Percentiles rank a stretch among this genome's conserved stretches.
Conservation (phyloP, 2,329 filamentous ascomycete genomes). For the Cladosporium colombiae region DNA sequence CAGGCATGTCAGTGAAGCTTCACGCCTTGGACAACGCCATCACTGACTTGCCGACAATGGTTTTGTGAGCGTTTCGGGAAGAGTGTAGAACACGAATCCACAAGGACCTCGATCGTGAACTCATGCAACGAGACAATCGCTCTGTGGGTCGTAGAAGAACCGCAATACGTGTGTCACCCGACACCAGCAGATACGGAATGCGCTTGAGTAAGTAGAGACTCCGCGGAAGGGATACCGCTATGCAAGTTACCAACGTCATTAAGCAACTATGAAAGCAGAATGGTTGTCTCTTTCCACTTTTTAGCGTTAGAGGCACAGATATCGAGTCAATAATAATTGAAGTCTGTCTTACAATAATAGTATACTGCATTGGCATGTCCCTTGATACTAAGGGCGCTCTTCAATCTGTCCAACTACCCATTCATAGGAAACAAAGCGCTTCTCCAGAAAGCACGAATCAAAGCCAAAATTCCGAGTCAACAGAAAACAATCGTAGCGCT, state of each 20-base stretch:
- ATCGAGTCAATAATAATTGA: neutral
- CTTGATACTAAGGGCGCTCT: neutral
- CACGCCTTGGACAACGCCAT: neutral
- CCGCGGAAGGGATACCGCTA: neutral
- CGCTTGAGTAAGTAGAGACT: neutral
- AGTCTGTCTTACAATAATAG: neutral
- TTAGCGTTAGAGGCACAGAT: neutral
- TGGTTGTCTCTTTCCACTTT: neutral
- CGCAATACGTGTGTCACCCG: neutral
- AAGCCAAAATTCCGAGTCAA: neutral
- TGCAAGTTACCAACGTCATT: neutral
- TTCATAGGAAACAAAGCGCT: neutral
- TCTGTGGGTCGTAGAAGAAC: neutral
- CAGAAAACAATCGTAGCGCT: neutral
- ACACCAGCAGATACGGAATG: neutral
- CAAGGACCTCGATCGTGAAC: neutral
- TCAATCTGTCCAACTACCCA: neutral
- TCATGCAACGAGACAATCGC: neutral
- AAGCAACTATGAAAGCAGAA: neutral
- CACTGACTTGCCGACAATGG: neutral
- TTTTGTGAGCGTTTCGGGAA: neutral
- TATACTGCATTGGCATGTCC: neutral
- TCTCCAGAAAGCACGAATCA: neutral
- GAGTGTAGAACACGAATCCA: neutral
- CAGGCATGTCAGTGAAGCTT: neutral